A percentile compares a stretch with the other conserved stretches of the same genome.
Conservation (phyloP, 2,329 filamentous ascomycete genomes). For the Diaporthe vexans region DNA sequence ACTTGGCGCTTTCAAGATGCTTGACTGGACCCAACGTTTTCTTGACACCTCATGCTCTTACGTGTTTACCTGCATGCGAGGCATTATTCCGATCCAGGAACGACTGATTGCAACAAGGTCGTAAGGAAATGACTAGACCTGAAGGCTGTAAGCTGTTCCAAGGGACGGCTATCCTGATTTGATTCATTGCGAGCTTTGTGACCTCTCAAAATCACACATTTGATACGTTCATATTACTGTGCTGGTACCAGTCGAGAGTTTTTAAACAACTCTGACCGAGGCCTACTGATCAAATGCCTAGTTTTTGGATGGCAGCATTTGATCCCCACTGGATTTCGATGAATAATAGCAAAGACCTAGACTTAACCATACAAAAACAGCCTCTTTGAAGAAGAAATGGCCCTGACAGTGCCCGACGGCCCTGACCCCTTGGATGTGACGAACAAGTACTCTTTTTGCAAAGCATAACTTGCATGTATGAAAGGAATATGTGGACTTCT, state of each 20-base stretch:
- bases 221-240: no score
- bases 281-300: neutral
- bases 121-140: neutral
- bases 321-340: no score
- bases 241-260: neutral
- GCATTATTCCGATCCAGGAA: rapidly evolving
- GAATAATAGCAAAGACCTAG: neutral
- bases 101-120: neutral
- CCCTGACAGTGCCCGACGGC: neutral
- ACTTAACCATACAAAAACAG: neutral
- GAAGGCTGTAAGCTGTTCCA: no score
- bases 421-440: no score
- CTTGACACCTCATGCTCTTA: neutral
- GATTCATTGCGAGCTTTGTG: no score
- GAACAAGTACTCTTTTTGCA: neutral
- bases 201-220: neutral
- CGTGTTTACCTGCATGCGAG: neutral
- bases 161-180: no score
- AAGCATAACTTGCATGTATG: neutral
- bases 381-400: neutral
- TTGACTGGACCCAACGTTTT: no score
- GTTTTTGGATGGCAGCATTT: neutral
- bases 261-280: no score
- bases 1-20: no score
- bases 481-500: neutral